Conservation (phyloP, 192 early-diverging fungal species). For the Backusella morwellensis region DNA sequence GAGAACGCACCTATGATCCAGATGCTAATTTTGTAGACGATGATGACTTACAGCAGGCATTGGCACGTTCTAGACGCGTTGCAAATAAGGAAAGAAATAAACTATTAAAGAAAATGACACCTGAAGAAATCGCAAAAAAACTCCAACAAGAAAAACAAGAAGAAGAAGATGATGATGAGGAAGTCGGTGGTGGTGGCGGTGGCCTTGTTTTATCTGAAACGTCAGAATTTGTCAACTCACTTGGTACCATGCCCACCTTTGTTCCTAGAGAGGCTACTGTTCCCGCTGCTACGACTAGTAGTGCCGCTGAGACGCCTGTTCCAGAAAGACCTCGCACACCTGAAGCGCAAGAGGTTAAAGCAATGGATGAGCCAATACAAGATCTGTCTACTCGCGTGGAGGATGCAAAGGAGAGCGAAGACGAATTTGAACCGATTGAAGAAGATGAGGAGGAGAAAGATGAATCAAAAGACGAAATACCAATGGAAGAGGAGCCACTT, state of each 20-base stretch:
- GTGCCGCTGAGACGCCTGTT: not conserved
- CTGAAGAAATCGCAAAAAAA: slow-evolving; percentile 61
- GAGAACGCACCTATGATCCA: slow-evolving; percentile 11
- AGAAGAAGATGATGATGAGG: slow-evolving; percentile 48
- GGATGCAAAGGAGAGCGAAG: slow-evolving; percentile 1
- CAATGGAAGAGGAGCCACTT: slow-evolving; percentile 72
- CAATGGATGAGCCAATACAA: slow-evolving; percentile 21
- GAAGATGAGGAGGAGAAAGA: not conserved
- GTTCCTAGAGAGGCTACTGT: not conserved
- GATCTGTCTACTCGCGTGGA: slow-evolving; percentile 16
- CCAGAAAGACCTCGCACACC: not conserved
- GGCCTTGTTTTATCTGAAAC: slow-evolving; percentile 79
- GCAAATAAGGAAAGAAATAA: slow-evolving; percentile 53
- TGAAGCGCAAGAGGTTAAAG: slow-evolving; percentile 1
- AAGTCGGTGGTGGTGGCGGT: slow-evolving; percentile 20
- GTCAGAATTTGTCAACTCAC: slow-evolving; percentile 82
- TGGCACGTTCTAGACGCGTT: slow-evolving; percentile 71
- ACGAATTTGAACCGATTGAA: not conserved
- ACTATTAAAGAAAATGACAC: slow-evolving; percentile 38
- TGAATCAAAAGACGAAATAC: not conserved
- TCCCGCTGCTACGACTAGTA: not conserved
- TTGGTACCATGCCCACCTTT: slow-evolving; percentile 30
- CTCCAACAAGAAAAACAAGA: slow-evolving; percentile 24
- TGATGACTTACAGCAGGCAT: slow-evolving; percentile 85
- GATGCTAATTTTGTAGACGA: slow-evolving; percentile 92